Conservation (phyloP, 116 monocot genomes). For the Posidonia oceanica region DNA sequence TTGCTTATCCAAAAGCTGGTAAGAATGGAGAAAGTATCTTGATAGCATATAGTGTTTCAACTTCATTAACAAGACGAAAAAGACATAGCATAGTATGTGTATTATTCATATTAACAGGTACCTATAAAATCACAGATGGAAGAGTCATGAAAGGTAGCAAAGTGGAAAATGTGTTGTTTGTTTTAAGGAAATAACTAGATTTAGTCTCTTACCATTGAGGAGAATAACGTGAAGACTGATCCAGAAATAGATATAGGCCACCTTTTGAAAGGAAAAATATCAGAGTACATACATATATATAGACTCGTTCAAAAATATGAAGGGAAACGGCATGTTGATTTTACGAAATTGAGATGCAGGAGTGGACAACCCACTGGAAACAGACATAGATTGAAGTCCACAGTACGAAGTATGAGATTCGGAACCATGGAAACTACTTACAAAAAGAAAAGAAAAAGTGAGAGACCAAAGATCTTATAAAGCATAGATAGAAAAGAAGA, state of each 20-base stretch:
- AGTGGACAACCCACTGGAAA: conserved; percentile 94
- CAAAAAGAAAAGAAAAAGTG: neutral
- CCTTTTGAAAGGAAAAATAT: conserved; percentile 35
- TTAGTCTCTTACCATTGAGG: conserved; percentile 60
- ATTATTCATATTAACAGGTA: conserved; percentile 56
- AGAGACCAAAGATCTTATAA: neutral
- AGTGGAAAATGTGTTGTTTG: neutral
- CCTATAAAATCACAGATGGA: conserved; percentile 24
- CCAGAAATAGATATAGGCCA: conserved; percentile 99
- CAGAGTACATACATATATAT: neutral
- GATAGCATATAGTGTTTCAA: no score
- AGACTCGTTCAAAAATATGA: neutral
- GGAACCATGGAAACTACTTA: conserved; percentile 83
- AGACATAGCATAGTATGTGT: conserved; percentile 74
- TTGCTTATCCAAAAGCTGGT: no score
- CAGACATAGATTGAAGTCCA: conserved; percentile 83
- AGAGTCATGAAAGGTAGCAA: no score
- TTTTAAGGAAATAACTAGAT: neutral
- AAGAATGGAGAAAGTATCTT: conserved; percentile 57
- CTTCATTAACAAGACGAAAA: conserved; percentile 48
- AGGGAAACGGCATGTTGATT: neutral
- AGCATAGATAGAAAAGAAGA: neutral
- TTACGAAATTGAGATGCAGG: conserved; percentile 54
- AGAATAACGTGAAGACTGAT: conserved; percentile 47
- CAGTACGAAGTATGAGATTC: conserved; percentile 74